Evolutionary conservation across 306 rosid genomes (phyloP).

Genomic region (Nissolia schottii): DNA sequence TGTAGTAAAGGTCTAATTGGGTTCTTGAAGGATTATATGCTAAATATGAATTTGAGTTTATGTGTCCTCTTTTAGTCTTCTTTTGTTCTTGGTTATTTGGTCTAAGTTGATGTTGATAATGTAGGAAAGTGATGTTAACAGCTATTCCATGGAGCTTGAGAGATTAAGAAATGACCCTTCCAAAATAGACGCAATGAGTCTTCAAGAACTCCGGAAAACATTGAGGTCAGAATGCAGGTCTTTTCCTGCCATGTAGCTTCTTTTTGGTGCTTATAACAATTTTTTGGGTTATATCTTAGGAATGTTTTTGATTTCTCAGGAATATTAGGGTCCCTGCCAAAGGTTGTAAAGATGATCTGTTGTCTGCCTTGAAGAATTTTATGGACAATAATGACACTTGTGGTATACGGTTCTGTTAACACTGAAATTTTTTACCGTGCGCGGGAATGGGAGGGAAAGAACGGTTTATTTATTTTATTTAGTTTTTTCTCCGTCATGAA

Average conservation of each 20-base stretch:
- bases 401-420: constrained; percentile 42
- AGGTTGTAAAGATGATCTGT: constrained; percentile 76
- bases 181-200: constrained; percentile 64
- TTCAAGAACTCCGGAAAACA: constrained; percentile 65
- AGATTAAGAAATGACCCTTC: constrained; percentile 56
- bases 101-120: constrained; percentile 23
- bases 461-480: background rate
- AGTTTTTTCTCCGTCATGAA: background rate
- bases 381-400: constrained; percentile 41
- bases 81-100: constrained; percentile 1
- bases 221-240: constrained; percentile 47
- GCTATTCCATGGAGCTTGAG: constrained; percentile 47
- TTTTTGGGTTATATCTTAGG: background rate
- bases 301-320: constrained; percentile 55
- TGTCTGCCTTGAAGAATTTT: constrained; percentile 66
- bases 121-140: constrained; percentile 44
- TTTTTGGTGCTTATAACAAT: background rate
- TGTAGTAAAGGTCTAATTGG: constrained; percentile 39
- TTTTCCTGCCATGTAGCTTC: background rate
- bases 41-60: background rate
- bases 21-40: background rate
- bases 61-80: background rate
- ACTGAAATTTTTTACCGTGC: background rate
- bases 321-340: constrained; percentile 57
- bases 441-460: background rate